A percentile compares a stretch with the other conserved stretches of the same genome.
Conservation (phyloP, 2,329 filamentous ascomycete species). For the Cladosporium sp. region DNA sequence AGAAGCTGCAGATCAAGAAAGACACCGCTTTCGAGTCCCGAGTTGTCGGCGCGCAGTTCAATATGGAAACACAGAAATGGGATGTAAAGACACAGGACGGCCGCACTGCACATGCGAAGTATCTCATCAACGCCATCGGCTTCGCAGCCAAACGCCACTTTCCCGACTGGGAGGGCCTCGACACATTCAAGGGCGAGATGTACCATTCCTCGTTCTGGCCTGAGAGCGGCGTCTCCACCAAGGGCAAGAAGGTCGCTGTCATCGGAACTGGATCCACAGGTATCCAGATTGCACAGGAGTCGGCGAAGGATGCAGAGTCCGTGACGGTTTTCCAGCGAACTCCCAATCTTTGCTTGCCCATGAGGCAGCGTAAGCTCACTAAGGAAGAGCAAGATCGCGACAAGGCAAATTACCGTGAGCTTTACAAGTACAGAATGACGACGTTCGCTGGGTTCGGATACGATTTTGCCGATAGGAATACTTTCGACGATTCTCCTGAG, state of each 20-base stretch:
- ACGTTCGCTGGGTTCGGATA: conserved; percentile 52
- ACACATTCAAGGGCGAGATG: conserved; percentile 34
- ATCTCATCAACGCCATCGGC: conserved; percentile 35
- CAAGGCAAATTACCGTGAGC: conserved; percentile 36
- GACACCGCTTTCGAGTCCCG: conserved; percentile 52
- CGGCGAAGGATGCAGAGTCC: conserved; percentile 24
- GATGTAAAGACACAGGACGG: conserved; percentile 43
- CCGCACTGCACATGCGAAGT: conserved; percentile 23
- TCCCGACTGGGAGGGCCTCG: conserved; percentile 31
- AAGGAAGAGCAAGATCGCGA: conserved; percentile 45
- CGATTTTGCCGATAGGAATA: conserved; percentile 46
- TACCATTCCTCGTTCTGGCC: conserved; percentile 40
- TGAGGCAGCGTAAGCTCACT: conserved; percentile 47
- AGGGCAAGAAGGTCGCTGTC: conserved; percentile 35
- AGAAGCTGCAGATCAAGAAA: conserved; percentile 50
- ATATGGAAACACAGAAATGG: conserved; percentile 45
- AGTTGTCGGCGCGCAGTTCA: conserved; percentile 49
- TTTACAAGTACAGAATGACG: conserved; percentile 37
- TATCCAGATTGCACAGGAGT: conserved; percentile 34
- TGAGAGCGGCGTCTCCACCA: conserved; percentile 27
- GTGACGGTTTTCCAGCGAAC: conserved; percentile 60
- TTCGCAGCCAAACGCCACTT: conserved; percentile 34
- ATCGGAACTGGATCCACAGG: conserved; percentile 40
- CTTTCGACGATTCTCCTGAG: conserved; percentile 39
- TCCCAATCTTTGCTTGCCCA: conserved; percentile 58